phyloP scores from a whole-genome alignment of 2,329 filamentous ascomycete genomes.

The Sporothrix phasma region DNA sequence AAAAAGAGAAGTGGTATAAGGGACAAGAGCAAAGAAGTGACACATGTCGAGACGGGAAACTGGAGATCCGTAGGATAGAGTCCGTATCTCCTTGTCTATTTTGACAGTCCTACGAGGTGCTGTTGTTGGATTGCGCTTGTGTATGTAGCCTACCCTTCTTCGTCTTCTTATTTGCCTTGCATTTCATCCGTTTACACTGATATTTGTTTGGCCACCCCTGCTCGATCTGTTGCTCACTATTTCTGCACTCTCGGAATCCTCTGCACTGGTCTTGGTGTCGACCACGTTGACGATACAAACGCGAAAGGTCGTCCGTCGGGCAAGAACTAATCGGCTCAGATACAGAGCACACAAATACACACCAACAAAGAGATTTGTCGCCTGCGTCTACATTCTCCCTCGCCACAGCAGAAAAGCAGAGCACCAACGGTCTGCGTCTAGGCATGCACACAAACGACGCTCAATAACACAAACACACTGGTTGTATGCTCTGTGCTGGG shows the following conservation, averaged over 20 bases:
- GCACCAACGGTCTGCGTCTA: neutral
- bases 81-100: neutral
- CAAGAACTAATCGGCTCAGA: neutral
- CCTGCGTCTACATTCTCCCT: slow-evolving; percentile 1
- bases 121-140: too few species aligned
- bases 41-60: neutral
- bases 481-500: neutral
- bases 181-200: neutral
- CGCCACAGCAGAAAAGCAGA: neutral
- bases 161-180: neutral
- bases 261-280: too few species aligned
- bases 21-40: neutral
- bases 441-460: neutral
- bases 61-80: neutral
- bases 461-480: neutral
- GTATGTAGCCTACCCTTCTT: neutral
- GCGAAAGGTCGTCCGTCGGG: neutral
- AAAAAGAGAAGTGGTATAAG: neutral
- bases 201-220: neutral
- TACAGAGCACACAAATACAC: neutral
- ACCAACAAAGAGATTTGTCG: neutral
- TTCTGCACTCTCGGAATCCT: too few species aligned
- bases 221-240: neutral
- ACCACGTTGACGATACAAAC: neutral
- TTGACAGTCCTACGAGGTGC: too few species aligned